Evolutionary conservation across 2,329 filamentous ascomycete species (phyloP).

Genomic region (Paraconiothyrium sp.): DNA sequence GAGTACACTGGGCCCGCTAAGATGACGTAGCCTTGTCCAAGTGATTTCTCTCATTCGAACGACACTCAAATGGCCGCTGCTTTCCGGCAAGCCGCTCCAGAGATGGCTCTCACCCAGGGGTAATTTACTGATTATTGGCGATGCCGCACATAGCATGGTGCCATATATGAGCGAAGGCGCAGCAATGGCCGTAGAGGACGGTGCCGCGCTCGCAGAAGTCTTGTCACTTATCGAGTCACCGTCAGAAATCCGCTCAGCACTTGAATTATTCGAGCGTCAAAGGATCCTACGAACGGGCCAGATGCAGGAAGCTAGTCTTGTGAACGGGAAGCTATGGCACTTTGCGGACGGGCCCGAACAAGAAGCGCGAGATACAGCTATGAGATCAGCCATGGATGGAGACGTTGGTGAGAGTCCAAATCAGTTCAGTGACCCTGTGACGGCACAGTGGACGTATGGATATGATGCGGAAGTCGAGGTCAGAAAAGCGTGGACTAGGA

Average conservation of each 20-base stretch:
- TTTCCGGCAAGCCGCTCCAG: constrained; percentile 21
- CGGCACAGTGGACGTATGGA: constrained; percentile 59
- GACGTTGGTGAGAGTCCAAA: constrained; percentile 50
- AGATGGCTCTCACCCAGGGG: constrained; percentile 24
- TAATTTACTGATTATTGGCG: constrained; percentile 31
- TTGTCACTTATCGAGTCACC: constrained; percentile 37
- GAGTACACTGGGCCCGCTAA: background rate
- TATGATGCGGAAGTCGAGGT: constrained; percentile 55
- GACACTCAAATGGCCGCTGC: constrained; percentile 34
- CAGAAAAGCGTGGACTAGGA: constrained; percentile 29
- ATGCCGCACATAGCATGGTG: constrained; percentile 35
- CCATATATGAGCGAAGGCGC: constrained; percentile 55
- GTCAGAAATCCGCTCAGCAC: constrained; percentile 40
- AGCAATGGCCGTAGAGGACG: constrained; percentile 72
- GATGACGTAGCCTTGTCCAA: constrained; percentile 31
- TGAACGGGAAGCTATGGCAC: constrained; percentile 60
- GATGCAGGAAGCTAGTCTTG: constrained; percentile 26
- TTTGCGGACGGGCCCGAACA: constrained; percentile 27
- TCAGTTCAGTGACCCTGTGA: constrained; percentile 59
- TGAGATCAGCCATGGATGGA: constrained; percentile 51
- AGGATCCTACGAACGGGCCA: constrained; percentile 20
- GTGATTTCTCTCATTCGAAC: constrained; percentile 35
- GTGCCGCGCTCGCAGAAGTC: constrained; percentile 65
- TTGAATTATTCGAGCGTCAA: constrained; percentile 53
- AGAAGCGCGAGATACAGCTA: constrained; percentile 23